Conservation (phyloP, 345 rosid species). For the Citrus reticulata region DNA sequence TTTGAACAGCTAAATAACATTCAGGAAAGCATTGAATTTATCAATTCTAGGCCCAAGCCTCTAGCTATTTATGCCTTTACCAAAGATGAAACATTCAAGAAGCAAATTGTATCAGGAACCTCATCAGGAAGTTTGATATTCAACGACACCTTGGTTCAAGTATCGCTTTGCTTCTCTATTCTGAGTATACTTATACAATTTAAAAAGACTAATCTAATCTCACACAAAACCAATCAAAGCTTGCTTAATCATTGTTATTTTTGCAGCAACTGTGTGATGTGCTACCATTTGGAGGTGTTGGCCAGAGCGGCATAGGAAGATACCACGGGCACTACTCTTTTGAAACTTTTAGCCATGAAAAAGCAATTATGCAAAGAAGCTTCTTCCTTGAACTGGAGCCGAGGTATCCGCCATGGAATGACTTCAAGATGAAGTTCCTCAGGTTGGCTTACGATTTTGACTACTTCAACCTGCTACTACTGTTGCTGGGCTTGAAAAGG, state of each 20-base stretch:
- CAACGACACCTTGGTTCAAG: constrained; percentile 71
- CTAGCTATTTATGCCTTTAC: constrained; percentile 60
- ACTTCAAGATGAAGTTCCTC: constrained; percentile 66
- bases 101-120: constrained; percentile 52
- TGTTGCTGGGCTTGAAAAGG: constrained; percentile 51
- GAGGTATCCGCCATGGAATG: constrained; percentile 83
- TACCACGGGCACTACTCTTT: constrained; percentile 93
- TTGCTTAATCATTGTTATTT: neutral
- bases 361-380: constrained; percentile 63
- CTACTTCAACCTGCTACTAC: constrained; percentile 54
- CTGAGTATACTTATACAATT: too few species aligned
- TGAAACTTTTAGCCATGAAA: constrained; percentile 87
- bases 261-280: constrained; percentile 63
- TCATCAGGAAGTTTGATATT: constrained; percentile 76
- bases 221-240: too few species aligned
- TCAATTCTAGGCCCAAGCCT: constrained; percentile 56
- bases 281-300: constrained; percentile 91
- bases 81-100: constrained; percentile 54
- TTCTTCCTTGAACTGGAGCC: constrained; percentile 66
- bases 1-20: constrained; percentile 45
- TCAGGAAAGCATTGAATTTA: constrained; percentile 49
- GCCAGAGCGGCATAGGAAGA: constrained; percentile 77
- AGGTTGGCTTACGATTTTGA: constrained; percentile 47
- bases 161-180: constrained; percentile 14
- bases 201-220: too few species aligned